Percentiles rank a stretch among this genome's conserved stretches.
Evolutionary conservation across 2,329 filamentous ascomycete species (phyloP).

Genomic region (Fusarium hostae): DNA sequence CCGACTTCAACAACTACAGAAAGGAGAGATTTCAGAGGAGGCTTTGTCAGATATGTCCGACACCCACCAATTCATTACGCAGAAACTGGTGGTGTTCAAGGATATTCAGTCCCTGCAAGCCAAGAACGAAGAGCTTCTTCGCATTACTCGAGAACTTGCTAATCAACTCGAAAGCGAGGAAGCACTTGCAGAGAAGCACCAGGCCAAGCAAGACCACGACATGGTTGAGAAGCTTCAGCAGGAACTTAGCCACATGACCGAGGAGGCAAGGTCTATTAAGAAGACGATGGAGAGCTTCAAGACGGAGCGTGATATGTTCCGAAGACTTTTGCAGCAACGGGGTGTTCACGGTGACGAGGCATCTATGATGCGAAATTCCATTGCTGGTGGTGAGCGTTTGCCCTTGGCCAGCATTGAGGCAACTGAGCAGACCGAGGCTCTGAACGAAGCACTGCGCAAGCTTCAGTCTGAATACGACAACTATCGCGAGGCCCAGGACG

Average conservation of each 20-base stretch:
- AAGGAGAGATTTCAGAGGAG: conserved; percentile 78
- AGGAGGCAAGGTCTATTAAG: conserved; percentile 84
- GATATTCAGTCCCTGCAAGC: conserved; percentile 85
- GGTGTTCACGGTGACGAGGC: conserved; percentile 69
- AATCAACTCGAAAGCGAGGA: conserved; percentile 93
- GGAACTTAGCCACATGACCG: conserved; percentile 79
- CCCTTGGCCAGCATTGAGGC: conserved; percentile 69
- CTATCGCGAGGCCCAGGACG: conserved; percentile 85
- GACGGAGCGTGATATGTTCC: conserved; percentile 97
- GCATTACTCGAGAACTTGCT: conserved; percentile 84
- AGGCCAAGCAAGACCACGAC: conserved; percentile 72
- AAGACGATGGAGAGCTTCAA: conserved; percentile 92
- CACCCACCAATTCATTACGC: conserved; percentile 88
- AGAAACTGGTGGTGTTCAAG: conserved; percentile 90
- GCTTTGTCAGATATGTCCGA: conserved; percentile 80
- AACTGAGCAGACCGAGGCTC: conserved; percentile 66
- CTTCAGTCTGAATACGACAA: conserved; percentile 90
- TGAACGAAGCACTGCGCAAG: conserved; percentile 83
- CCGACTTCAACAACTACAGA: conserved; percentile 81
- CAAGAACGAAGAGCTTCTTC: conserved; percentile 86
- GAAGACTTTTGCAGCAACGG: conserved; percentile 86
- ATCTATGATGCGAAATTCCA: conserved; percentile 77
- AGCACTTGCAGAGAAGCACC: conserved; percentile 73
- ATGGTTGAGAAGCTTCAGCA: conserved; percentile 79
- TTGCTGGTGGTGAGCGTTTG: conserved; percentile 66